Percentiles rank a stretch among this genome's conserved stretches.
Conservation (phyloP, 2,329 filamentous ascomycete genomes). For the Pseudopyricularia javanii region DNA sequence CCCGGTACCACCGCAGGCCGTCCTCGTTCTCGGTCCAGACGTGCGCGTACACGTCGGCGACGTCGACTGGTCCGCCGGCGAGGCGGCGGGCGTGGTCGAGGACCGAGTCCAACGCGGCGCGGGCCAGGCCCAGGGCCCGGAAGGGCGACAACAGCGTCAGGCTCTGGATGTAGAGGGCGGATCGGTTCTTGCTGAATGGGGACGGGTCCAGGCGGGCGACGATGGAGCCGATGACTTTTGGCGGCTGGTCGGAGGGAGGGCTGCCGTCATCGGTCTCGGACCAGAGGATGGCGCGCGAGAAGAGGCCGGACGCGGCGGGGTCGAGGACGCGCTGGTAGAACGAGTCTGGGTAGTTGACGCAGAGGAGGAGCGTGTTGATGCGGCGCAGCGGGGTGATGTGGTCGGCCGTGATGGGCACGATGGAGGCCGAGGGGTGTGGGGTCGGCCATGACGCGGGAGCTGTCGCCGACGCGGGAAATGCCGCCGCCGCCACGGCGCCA, state of each 20-base stretch:
- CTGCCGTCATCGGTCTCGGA: conserved; percentile 22
- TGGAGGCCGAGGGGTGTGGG: conserved; percentile 32
- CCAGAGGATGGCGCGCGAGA: conserved; percentile 51
- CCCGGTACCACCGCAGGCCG: conserved; percentile 48
- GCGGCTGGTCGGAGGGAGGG: neutral
- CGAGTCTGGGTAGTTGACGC: conserved; percentile 49
- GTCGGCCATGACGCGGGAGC: conserved; percentile 13
- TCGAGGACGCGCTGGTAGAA: conserved; percentile 48
- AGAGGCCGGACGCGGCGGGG: conserved; percentile 33
- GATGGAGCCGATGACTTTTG: conserved; percentile 46
- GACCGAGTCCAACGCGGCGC: conserved; percentile 42
- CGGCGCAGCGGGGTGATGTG: conserved; percentile 48
- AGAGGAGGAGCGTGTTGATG: conserved; percentile 53
- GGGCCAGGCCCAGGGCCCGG: conserved; percentile 44
- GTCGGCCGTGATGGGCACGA: conserved; percentile 33
- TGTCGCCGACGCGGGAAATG: conserved; percentile 4
- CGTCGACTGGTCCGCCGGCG: conserved; percentile 21
- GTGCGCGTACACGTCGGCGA: conserved; percentile 44
- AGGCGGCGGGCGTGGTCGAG: conserved; percentile 22
- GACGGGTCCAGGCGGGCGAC: conserved; percentile 50
- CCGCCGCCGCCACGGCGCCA: conserved; percentile 6
- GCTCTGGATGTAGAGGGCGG: conserved; percentile 51
- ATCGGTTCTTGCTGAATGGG: conserved; percentile 14
- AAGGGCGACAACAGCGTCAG: conserved; percentile 52
- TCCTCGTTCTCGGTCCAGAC: conserved; percentile 58